Evolutionary conservation across 1,284 basidiomycete genomes (phyloP).

Genomic region (Puccinia horiana): DNA sequence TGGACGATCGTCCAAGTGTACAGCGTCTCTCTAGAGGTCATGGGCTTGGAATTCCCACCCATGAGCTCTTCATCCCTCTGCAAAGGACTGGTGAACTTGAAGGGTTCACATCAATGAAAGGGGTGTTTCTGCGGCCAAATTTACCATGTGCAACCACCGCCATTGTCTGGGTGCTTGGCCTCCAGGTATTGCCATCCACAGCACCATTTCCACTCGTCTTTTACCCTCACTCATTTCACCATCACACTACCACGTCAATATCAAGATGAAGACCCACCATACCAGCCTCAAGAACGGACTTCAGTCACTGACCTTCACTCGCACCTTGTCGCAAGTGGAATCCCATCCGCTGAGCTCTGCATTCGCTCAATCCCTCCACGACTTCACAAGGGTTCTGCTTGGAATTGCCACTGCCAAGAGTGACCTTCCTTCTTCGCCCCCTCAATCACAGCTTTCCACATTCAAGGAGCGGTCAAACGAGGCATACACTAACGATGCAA

Average conservation of each 20-base stretch:
- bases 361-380: background rate
- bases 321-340: background rate
- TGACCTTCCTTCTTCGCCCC: constrained; percentile 5
- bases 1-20: background rate
- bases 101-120: too few relatives aligned
- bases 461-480: background rate
- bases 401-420: background rate
- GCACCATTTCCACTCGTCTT: too few relatives aligned
- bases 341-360: background rate
- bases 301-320: constrained; percentile 1
- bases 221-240: background rate
- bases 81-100: too few relatives aligned
- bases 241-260: background rate
- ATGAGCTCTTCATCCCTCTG: too few relatives aligned
- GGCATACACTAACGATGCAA: background rate
- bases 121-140: too few relatives aligned
- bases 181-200: too few relatives aligned
- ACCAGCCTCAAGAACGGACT: background rate
- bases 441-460: background rate
- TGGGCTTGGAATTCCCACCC: too few relatives aligned
- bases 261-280: background rate
- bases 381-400: background rate
- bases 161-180: too few relatives aligned
- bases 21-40: background rate
- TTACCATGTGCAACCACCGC: too few relatives aligned